phyloP scores from a whole-genome alignment of 2,329 filamentous ascomycete genomes.

The Diaporthe humulicola region DNA sequence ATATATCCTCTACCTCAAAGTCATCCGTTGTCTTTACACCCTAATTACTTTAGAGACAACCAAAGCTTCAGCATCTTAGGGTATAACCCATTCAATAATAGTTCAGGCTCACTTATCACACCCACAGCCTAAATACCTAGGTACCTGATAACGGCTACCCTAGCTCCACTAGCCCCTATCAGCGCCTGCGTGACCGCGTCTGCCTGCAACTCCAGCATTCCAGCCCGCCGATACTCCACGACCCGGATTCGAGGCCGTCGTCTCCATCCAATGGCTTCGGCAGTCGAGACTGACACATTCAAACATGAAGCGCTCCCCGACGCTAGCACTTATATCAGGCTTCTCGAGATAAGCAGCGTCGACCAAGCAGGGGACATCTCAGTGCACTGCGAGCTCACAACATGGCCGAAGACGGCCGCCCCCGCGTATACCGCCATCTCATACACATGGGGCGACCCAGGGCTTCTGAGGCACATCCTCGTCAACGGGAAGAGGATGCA shows the following conservation, averaged over 20 bases:
- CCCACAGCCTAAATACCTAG: too few species aligned
- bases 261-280: not conserved
- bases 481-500: constrained; percentile 15
- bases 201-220: too few species aligned
- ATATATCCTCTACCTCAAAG: too few species aligned
- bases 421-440: constrained; percentile 10
- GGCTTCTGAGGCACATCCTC: not conserved
- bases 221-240: not conserved
- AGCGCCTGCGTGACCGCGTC: too few species aligned
- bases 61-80: too few species aligned
- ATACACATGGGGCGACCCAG: constrained; percentile 25
- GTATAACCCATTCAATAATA: too few species aligned
- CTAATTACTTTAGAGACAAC: too few species aligned
- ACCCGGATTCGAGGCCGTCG: too few species aligned
- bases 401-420: not conserved
- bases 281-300: not conserved
- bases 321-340: constrained; percentile 3
- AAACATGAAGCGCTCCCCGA: not conserved
- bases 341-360: not conserved
- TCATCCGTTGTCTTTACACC: too few species aligned
- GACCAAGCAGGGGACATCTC: not conserved
- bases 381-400: constrained; percentile 4
- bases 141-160: too few species aligned
- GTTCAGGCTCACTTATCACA: too few species aligned
- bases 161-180: too few species aligned